These are phyloP conservation scores for Cryphonectria japonica DNA, from an alignment of 2,329 filamentous ascomycete genomes.

Conservation along the genomic window DNA sequence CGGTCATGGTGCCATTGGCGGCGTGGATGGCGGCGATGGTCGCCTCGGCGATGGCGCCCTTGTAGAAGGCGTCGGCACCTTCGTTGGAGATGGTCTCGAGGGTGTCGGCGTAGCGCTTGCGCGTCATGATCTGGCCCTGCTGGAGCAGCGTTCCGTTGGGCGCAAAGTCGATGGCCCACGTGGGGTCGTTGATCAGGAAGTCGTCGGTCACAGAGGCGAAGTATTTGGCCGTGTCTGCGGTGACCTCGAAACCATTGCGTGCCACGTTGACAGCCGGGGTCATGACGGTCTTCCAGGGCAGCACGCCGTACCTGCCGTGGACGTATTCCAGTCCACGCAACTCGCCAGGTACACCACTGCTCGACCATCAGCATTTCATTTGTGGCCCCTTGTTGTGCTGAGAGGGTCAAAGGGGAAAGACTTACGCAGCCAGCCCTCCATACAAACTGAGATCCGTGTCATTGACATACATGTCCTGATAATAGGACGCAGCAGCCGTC, in stretches of 20 bases:
- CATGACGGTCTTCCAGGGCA: conserved; percentile 70
- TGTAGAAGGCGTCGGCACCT: conserved; percentile 72
- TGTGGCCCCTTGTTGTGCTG: not conserved
- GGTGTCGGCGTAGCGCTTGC: conserved; percentile 74
- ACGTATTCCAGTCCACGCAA: conserved; percentile 74
- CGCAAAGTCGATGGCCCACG: conserved; percentile 85
- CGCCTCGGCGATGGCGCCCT: conserved; percentile 68
- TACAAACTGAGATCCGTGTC: conserved; percentile 65
- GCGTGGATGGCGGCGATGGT: conserved; percentile 68
- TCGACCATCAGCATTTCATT: not conserved
- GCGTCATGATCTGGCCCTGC: conserved; percentile 74
- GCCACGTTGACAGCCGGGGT: conserved; percentile 73
- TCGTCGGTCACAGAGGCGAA: conserved; percentile 61
- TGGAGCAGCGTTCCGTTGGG: conserved; percentile 69
- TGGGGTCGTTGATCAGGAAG: conserved; percentile 71
- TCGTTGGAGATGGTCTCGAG: conserved; percentile 69
- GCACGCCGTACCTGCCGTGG: conserved; percentile 66
- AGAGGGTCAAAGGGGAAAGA: conserved; percentile 41
- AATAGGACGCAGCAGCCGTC: conserved; percentile 77
- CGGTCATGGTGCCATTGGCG: conserved; percentile 75
- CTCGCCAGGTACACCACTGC: conserved; percentile 69
- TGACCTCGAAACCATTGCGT: conserved; percentile 72
- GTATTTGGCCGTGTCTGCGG: conserved; percentile 70
- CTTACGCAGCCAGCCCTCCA: conserved; percentile 73
- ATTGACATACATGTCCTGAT: conserved; percentile 79